Base-by-base conservation (phyloP, 306 rosid genomes). In the Rosa rugosa region DNA sequence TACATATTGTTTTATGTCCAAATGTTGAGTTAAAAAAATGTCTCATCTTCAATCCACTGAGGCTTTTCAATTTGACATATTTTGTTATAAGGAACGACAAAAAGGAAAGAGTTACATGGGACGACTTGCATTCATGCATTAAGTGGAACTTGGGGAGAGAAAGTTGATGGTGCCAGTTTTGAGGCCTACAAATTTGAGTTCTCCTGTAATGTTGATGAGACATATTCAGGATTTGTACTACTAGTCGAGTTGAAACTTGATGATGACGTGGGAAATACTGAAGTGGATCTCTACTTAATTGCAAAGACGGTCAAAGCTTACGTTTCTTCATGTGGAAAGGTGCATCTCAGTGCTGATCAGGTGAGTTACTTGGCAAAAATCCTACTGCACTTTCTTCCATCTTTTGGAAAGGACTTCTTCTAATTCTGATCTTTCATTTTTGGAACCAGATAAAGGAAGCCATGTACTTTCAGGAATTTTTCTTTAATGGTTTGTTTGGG, bases 81-180 rank as follows among this genome's bases (percentile, higher is more conserved):
- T n/a, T 16, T 56, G 18, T 22, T 84, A 73, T 78, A 56, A 95
- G 99, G 98, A 77, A 86, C 94, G 57, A 92, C 97, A 7, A 92
- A 85, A 82, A 85, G 97, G 81, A 95, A 95, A 80, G 99, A 95
- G 77, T 83, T 95, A 65, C 99, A 95, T 44, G 99, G 98, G 46
- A 88, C 85, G 20, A 64, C 90, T 41, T 60, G 79, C 74, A 79
- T 91, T 82, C 83, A 8, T 51, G 92, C 91, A 50, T 81, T 92
- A 77, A 77, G 89, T 54, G 98, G 99, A 60, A 83, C 88, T 17
- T 90, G 95, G 97, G 85, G 77, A 44, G 86, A 90, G 59, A 82
- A 85, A 73, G 36, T 27, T 66, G 84, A 80, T 66, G 89, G 86
- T 64, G 81, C 79, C 66, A 77, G 65, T 73, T 95, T 92, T 84